Evolutionary conservation across 352 stramenopile species (phyloP).

Genomic region (Albugo laibachii): DNA sequence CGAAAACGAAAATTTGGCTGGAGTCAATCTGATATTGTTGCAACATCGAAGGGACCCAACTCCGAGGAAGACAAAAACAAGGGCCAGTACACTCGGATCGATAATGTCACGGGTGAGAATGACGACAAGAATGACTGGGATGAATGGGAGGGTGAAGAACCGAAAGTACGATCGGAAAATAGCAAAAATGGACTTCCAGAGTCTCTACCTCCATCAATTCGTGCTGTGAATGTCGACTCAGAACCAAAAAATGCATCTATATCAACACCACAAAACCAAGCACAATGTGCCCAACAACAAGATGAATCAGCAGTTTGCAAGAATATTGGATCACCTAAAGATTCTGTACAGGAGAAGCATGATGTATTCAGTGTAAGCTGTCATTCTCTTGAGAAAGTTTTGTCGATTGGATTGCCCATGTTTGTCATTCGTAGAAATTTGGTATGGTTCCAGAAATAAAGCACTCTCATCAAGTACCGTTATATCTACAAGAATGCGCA

Average conservation of each 20-base stretch:
- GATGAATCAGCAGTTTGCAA: conserved; percentile 10
- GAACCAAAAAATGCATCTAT: not conserved
- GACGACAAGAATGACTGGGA: conserved; percentile 46
- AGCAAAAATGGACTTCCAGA: conserved; percentile 4
- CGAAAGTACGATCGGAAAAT: conserved; percentile 1
- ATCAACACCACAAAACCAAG: conserved; percentile 2
- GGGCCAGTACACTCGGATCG: conserved; percentile 46
- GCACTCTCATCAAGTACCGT: conserved; percentile 13
- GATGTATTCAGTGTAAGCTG: conserved; percentile 67
- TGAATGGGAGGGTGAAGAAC: conserved; percentile 31
- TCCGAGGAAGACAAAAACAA: conserved; percentile 1
- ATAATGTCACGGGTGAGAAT: conserved; percentile 31
- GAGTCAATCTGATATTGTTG: not conserved
- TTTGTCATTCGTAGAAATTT: conserved; percentile 38
- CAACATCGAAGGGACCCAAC: conserved; percentile 7
- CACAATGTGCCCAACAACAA: conserved; percentile 3
- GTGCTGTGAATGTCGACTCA: too few species aligned
- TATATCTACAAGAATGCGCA: not conserved
- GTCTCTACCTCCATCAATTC: conserved; percentile 1
- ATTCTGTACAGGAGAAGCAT: conserved; percentile 7
- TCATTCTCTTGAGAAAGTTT: not conserved
- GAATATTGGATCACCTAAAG: not conserved
- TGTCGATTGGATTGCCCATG: not conserved
- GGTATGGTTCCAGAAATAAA: conserved; percentile 66
- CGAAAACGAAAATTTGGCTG: conserved; percentile 16